Base-by-base conservation (phyloP, 78 protist species). In the Anaeramoeba flamelloides region DNA sequence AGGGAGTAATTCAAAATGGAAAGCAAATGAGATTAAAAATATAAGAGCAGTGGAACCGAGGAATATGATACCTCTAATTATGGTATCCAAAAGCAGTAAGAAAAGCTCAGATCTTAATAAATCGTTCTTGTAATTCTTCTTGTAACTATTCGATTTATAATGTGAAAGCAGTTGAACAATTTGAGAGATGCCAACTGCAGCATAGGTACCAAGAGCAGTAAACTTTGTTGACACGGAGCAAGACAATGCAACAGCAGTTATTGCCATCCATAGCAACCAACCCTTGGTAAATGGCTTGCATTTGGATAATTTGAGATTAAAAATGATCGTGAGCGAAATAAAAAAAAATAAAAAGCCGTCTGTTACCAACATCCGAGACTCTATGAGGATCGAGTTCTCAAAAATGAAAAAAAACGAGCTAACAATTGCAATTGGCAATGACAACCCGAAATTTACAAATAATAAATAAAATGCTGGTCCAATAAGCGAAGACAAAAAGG, bases 1-100 rank as follows among this genome's bases (percentile, higher is more conserved):
- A 2, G 40, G 36, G 2, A 82, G 83, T 53, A 82, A 40, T 22
- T 38, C 33, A 17, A 86, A 82, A 64, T 86, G 88, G 4, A 86
- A 8, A n/a, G 26, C 31, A 78, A 86, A 86, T 36, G 8, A n/a
- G 40, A 3, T 37, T 2, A 65, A 32, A 83, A 81, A 86, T 4
- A 82, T 26, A 26, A 53, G 34, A 53, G 17, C 34, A 53, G 17
- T 53, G 17, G 69, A 26, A 26, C 8, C 17, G 69, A 53, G 8
- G 69, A 53, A 53, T 26, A 53, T 53, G n/a, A n/a, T n/a, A n/a
- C n/a, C n/a, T n/a, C n/a, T n/a, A n/a, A n/a, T n/a, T n/a, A n/a
- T n/a, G 8, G 17, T 53, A 53, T 53, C 69, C 69, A n/a, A n/a
- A n/a, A n/a, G n/a, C n/a, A n/a, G n/a, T n/a, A n/a, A n/a, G n/a